Evolutionary conservation across 1,284 basidiomycete genomes (phyloP), one percentile per base, ranked within the genome.

Genomic region (Entoloma clypeatum): DNA sequence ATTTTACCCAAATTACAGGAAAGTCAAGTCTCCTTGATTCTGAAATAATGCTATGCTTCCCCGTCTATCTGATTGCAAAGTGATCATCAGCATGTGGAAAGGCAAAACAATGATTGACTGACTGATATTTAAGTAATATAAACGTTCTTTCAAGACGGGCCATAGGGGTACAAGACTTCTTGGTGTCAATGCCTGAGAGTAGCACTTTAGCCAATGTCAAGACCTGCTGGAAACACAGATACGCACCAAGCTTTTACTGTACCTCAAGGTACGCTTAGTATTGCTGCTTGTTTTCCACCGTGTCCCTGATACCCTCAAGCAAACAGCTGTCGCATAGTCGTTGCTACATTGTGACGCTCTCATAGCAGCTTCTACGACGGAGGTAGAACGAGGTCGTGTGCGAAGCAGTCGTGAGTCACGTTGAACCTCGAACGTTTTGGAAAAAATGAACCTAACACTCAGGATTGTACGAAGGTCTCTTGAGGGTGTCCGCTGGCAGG

Each of bases 371-470:
- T 94, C 92, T 49, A 97, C 74, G 55, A 98, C 92, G 44, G 78
- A 71, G 33, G 91, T 82, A 7, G 92, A 83, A 99, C 96, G 50
- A 99, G 79, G 67, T 99, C 95, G 68, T 99, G 95, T 1, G 95
- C 91, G 63, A 99, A 99, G 71, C 92, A 96, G 79, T 99, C 99
- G 79, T 99, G 55, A 99, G 76, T 34, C 95, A 47, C 95, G 88
- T 69, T 97, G 92, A 52, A 95, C 86, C 74, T 98, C 94, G 63
- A 98, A 98, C 92, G 40, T 81, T 77, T 60, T 87, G 73, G 75
- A 98, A 98, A 73, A 98, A 99, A 54, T 77, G 74, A 61, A 92
- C 84, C 71, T 97, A 98, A 61, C 94, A 90, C 49, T 85, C 76
- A 92, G 76, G 98, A 97, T 41, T 84, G 77, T 64, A 97, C 94